A percentile compares a stretch with the other conserved stretches of the same genome.
Evolutionary conservation across 352 stramenopile species (phyloP).

Genomic region (Globisporangium lucens): DNA sequence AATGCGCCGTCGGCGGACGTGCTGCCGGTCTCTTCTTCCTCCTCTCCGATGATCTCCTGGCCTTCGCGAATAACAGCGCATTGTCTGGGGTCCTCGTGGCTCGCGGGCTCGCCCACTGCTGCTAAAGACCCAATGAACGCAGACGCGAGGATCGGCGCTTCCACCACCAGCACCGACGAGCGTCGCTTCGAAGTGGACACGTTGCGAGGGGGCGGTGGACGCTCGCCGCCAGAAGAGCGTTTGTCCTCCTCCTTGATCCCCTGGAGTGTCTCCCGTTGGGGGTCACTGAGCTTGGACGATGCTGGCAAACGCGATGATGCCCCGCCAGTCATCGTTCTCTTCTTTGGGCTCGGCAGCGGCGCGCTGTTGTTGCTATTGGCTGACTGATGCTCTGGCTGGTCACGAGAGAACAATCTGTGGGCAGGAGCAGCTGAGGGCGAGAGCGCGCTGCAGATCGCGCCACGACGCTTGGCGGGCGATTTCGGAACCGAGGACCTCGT

Average conservation of each 20-base stretch:
- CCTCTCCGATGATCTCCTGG: background rate
- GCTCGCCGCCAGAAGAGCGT: background rate
- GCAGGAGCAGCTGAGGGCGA: slow-evolving; percentile 6
- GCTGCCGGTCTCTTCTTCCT: slow-evolving; percentile 1
- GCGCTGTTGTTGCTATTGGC: slow-evolving; percentile 15
- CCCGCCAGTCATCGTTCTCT: slow-evolving; percentile 6
- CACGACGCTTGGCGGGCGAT: slow-evolving; percentile 27
- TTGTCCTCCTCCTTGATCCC: slow-evolving; percentile 44
- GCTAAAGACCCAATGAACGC: slow-evolving; percentile 21
- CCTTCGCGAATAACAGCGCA: slow-evolving; percentile 3
- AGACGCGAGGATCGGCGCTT: slow-evolving; percentile 65
- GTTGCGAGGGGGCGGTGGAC: slow-evolving; percentile 21
- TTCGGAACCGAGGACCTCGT: background rate
- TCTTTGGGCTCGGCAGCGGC: slow-evolving; percentile 16
- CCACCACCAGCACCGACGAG: slow-evolving; percentile 17
- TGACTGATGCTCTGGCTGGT: background rate
- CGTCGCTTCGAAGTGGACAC: slow-evolving; percentile 19
- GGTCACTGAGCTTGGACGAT: slow-evolving; percentile 1
- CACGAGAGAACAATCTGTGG: slow-evolving; percentile 26
- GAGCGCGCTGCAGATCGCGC: slow-evolving; percentile 6
- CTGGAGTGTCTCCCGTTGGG: slow-evolving; percentile 27
- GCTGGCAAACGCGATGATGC: background rate
- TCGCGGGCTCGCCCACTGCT: slow-evolving; percentile 10
- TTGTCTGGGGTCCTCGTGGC: slow-evolving; percentile 19
- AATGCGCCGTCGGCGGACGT: slow-evolving; percentile 16